Conservation (phyloP, 1,284 basidiomycete species). For the Cryptococcus amylolentus region DNA sequence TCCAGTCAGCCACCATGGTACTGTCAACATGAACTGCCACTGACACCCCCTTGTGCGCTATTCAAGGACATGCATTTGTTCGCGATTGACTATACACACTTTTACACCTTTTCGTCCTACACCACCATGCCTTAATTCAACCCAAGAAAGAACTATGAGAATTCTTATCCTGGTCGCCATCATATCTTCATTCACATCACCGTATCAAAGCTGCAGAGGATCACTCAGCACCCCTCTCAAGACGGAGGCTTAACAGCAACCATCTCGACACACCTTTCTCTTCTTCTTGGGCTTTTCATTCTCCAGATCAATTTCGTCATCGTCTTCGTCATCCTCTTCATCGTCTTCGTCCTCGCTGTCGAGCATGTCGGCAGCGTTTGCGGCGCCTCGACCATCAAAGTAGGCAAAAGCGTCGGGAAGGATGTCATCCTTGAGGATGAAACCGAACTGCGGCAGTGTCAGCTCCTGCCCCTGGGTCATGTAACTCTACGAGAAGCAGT, state of each 20-base stretch:
- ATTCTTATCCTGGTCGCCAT: neutral
- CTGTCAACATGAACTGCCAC: no score
- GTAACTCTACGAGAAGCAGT: neutral
- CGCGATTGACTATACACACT: neutral
- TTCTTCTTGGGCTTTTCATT: conserved; percentile 38
- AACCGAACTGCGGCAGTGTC: conserved; percentile 19
- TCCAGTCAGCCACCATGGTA: no score
- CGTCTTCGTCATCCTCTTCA: conserved; percentile 40
- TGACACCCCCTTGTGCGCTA: no score
- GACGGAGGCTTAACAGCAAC: neutral
- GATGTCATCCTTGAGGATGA: conserved; percentile 32
- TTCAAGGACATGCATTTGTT: neutral
- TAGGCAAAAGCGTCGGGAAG: conserved; percentile 39
- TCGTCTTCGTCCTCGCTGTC: conserved; percentile 35
- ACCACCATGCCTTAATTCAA: neutral
- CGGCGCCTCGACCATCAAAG: conserved; percentile 34
- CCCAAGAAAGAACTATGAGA: no score
- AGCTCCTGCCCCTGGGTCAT: neutral
- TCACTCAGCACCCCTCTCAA: neutral
- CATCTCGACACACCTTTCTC: conserved; percentile 14
- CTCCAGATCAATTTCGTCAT: conserved; percentile 45
- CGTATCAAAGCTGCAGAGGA: neutral
- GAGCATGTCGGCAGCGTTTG: conserved; percentile 16
- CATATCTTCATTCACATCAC: neutral
- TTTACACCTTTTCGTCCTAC: neutral